phyloP scores from a whole-genome alignment of 2,329 filamentous ascomycete species.

The Trichoderma atroviride region DNA sequence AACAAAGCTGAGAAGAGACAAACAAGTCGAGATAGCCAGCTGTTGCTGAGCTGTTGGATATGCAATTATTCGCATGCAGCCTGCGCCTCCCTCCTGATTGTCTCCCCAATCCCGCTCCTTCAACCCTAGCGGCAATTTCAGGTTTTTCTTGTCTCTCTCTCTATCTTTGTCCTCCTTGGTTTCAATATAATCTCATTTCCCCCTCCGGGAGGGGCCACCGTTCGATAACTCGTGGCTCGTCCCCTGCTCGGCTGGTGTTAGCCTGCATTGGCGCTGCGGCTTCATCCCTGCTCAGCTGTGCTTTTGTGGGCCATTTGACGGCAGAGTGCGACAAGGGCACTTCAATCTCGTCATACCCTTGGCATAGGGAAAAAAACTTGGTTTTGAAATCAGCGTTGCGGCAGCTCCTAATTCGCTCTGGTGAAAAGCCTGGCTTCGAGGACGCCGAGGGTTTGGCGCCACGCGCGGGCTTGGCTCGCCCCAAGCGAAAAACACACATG shows the following conservation, averaged over 20 bases:
- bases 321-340: slow-evolving; percentile 23
- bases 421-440: not conserved
- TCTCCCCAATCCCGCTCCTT: too few species aligned
- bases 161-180: not conserved
- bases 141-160: not conserved
- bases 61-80: slow-evolving; percentile 23
- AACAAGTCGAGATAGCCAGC: not conserved
- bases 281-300: slow-evolving; percentile 26
- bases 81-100: not conserved
- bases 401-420: not conserved
- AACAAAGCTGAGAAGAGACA: not conserved
- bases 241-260: slow-evolving; percentile 13
- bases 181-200: slow-evolving; percentile 26
- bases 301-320: slow-evolving; percentile 18
- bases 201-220: slow-evolving; percentile 15
- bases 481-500: not conserved
- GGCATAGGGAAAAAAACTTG: not conserved
- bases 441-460: not conserved
- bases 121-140: not conserved
- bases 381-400: not conserved
- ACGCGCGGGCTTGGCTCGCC: not conserved
- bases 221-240: slow-evolving; percentile 22
- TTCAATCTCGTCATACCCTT: slow-evolving; percentile 27
- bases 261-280: slow-evolving; percentile 9
- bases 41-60: not conserved